Evolutionary conservation across 1,284 basidiomycete genomes (phyloP), one percentile per base, ranked within the genome.

Genomic region (Pseudozyma sp.): DNA sequence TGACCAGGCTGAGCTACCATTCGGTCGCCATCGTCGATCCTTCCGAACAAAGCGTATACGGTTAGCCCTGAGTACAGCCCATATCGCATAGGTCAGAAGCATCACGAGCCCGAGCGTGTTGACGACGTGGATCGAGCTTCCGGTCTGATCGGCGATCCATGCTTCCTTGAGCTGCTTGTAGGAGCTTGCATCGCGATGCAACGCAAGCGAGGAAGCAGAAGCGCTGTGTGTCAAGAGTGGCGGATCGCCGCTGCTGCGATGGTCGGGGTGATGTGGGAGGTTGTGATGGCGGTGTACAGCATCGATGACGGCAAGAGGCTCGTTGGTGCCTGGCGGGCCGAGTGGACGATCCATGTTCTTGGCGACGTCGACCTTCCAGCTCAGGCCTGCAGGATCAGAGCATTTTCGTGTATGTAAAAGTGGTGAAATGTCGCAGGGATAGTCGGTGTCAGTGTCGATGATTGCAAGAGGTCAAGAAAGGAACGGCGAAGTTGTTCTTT

Each of bases 91-190:
- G 87, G 92, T 85, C 75, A 94, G 92, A 82, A 94, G 81, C 4
- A 91, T 90, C 5, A 90, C 90, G 6, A 88, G 80, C 24, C 90
- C 92, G 35, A 96, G 86, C 45, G 89, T 75, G 82, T 94, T 94
- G 80, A 97, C 87, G 79, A 91, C 90, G 3, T 85, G 85, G 10
- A 97, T 87, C 5, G 90, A 90, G 0, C 92, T 92, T 2, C 95
- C 95, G 3, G 88, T 89, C 85, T 89, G 89, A 46, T 90, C 90
- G 16, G 93, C 90, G 48, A 95, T 92, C 81, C 94, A 98, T 0
- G 89, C 90, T 86, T 95, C 92, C 85, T 97, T 97, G 29, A 88
- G 89, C 16, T 87, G 75, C 85, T 94, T 95, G 88, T 97, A 97
- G 9, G 71, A 66, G 5, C 56, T 13, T 1, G 5, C 44, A 5